phyloP scores from a whole-genome alignment of 495 filamentous ascomycete genomes.

The Viridothelium virens region DNA sequence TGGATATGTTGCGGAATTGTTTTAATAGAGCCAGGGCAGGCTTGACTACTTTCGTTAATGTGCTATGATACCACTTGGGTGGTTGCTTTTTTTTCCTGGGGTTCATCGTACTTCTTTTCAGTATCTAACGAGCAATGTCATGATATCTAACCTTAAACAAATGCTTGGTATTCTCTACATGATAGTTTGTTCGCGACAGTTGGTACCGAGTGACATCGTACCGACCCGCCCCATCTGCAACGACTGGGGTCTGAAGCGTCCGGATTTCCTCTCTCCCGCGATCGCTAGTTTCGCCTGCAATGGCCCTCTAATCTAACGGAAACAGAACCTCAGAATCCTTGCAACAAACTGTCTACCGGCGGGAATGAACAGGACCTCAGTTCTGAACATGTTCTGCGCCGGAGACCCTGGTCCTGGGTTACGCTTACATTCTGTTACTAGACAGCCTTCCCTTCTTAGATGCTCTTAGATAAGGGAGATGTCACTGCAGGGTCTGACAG shows the following conservation, averaged over 20 bases:
- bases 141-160: background rate
- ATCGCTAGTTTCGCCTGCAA: constrained; percentile 4
- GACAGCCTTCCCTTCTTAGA: background rate
- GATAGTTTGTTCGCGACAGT: background rate
- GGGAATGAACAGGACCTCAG: background rate
- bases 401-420: background rate
- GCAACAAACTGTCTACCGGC: background rate
- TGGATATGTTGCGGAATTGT: background rate
- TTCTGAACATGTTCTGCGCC: background rate
- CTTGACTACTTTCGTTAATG: constrained; percentile 10
- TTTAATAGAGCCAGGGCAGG: constrained; percentile 7
- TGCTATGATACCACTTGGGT: constrained; percentile 4
- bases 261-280: background rate
- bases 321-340: background rate
- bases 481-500: no score
- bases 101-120: background rate
- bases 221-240: background rate
- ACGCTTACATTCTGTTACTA: background rate
- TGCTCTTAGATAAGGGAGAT: background rate
- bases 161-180: background rate
- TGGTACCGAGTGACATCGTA: background rate
- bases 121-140: background rate
- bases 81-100: background rate
- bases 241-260: background rate
- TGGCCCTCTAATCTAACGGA: background rate